phyloP scores from a whole-genome alignment of 306 rosid genomes.

The Cicer bijugum region DNA sequence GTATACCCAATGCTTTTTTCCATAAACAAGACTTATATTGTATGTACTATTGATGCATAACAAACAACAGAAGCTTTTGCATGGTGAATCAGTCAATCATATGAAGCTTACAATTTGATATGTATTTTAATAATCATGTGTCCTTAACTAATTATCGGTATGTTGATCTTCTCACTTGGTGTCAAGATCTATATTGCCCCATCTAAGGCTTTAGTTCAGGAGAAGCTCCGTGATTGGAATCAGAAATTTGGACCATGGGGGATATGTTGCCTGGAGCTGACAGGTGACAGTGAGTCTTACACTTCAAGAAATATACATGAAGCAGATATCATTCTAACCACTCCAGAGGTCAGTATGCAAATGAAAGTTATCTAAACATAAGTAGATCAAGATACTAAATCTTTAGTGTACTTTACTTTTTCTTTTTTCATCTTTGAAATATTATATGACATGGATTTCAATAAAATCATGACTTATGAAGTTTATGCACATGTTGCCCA shows the following conservation, averaged over 20 bases:
- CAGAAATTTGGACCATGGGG: slow-evolving; percentile 82
- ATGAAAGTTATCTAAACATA: slow-evolving; percentile 34
- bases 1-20: not conserved
- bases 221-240: slow-evolving; percentile 92
- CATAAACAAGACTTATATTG: slow-evolving; percentile 1
- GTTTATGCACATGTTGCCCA: slow-evolving; percentile 27
- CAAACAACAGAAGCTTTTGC: slow-evolving; percentile 36
- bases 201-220: slow-evolving; percentile 96
- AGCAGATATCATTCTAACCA: slow-evolving; percentile 90
- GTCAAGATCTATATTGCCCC: slow-evolving; percentile 88
- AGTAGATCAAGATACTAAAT: slow-evolving; percentile 4
- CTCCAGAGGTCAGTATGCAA: slow-evolving; percentile 81
- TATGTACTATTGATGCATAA: not conserved
- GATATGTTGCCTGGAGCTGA: slow-evolving; percentile 80
- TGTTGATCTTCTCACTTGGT: slow-evolving; percentile 48
- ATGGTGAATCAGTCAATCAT: slow-evolving; percentile 40
- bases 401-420: slow-evolving; percentile 8
- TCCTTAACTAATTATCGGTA: slow-evolving; percentile 37
- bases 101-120: slow-evolving; percentile 42
- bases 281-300: slow-evolving; percentile 90
- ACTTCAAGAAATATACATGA: slow-evolving; percentile 71
- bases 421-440: slow-evolving; percentile 20
- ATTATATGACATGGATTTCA: slow-evolving; percentile 32
- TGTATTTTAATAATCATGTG: slow-evolving; percentile 16
- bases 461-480: slow-evolving; percentile 32